Percentiles rank a stretch among this genome's conserved stretches.
Evolutionary conservation across 345 rosid species (phyloP).

Genomic region (Passiflora organensis): DNA sequence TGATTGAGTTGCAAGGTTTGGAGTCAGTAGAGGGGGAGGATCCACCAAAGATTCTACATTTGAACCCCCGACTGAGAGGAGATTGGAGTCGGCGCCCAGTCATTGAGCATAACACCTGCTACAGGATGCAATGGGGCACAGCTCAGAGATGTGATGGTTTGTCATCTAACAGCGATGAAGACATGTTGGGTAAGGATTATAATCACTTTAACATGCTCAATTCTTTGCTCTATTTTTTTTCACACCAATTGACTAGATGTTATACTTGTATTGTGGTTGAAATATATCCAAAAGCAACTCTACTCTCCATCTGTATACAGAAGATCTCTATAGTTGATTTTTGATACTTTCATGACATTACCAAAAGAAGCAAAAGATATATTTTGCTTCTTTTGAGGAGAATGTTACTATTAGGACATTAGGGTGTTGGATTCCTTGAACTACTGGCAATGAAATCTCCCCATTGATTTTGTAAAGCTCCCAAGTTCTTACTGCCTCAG

Average conservation of each 20-base stretch:
- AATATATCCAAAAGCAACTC: background rate
- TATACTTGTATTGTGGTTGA: background rate
- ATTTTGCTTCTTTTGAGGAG: too few relatives aligned
- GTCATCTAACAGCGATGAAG: constrained; percentile 69
- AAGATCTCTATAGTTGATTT: too few relatives aligned
- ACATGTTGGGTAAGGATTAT: constrained; percentile 62
- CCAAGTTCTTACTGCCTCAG: too few relatives aligned
- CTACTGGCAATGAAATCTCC: too few relatives aligned
- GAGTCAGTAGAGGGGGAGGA: constrained; percentile 91
- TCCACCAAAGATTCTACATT: constrained; percentile 90
- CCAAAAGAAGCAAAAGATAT: too few relatives aligned
- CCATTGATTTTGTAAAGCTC: too few relatives aligned
- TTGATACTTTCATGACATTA: too few relatives aligned
- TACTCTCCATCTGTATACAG: too few relatives aligned
- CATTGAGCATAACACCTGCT: constrained; percentile 96
- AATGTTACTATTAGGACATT: too few relatives aligned
- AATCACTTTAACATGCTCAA: background rate
- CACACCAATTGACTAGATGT: too few relatives aligned
- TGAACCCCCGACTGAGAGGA: constrained; percentile 89
- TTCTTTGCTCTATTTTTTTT: background rate
- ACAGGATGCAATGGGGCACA: constrained; percentile 98
- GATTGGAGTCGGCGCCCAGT: constrained; percentile 87
- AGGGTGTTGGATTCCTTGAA: too few relatives aligned
- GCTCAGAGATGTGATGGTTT: constrained; percentile 94
- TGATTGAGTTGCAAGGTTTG: constrained; percentile 91